Evolutionary conservation across 2,329 filamentous ascomycete species (phyloP).

Genomic region (Lasiodiplodia gonubiensis): DNA sequence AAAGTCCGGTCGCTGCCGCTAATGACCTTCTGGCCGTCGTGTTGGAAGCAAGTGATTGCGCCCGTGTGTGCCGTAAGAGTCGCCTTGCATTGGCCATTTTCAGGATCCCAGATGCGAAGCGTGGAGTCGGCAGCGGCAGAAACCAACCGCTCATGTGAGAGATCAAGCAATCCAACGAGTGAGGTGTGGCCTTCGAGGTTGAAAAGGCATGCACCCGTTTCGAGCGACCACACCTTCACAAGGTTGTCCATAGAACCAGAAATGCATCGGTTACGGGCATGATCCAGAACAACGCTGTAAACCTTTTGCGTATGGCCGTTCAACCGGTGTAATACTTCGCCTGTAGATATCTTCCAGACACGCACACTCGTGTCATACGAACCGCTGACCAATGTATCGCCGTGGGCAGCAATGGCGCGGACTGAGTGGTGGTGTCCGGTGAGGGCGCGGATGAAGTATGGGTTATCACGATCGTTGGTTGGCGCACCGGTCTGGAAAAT

Average conservation of each 20-base stretch:
- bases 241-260: conserved; percentile 98
- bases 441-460: conserved; percentile 89
- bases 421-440: conserved; percentile 91
- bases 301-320: conserved; percentile 91
- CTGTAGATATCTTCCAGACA: conserved; percentile 98
- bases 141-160: conserved; percentile 87
- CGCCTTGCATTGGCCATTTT: conserved; percentile 87
- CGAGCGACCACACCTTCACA: conserved; percentile 96
- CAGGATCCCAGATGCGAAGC: conserved; percentile 94
- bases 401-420: conserved; percentile 91
- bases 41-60: conserved; percentile 98
- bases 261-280: conserved; percentile 90
- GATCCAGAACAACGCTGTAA: conserved; percentile 94
- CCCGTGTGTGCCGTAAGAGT: conserved; percentile 92
- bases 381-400: conserved; percentile 93
- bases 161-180: conserved; percentile 87
- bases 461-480: conserved; percentile 78
- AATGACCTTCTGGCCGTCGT: conserved; percentile 95
- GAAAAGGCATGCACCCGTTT: conserved; percentile 81
- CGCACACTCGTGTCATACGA: conserved; percentile 89
- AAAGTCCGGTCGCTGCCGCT: conserved; percentile 93
- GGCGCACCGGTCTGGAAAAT: conserved; percentile 82
- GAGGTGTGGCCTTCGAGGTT: conserved; percentile 92
- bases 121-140: conserved; percentile 96
- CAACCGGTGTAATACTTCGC: conserved; percentile 82